Percentiles rank a stretch among this genome's conserved stretches.
Evolutionary conservation across 345 rosid species (phyloP).

Genomic region (Populus euphratica): DNA sequence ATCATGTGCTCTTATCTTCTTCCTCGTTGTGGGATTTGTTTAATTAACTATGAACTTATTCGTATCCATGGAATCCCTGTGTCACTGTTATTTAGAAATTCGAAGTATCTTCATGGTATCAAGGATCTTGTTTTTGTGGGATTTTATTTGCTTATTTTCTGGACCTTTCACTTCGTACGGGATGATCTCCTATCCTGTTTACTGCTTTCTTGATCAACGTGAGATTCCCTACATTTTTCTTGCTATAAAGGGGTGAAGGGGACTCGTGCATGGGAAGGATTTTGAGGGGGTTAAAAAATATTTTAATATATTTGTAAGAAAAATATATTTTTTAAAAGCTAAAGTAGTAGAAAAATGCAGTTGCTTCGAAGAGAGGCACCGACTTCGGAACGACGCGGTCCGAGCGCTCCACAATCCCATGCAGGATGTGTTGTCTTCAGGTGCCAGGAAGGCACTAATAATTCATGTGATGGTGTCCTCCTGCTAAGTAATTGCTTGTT

Average conservation of each 20-base stretch:
- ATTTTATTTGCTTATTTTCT: neutral
- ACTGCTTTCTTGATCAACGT: neutral
- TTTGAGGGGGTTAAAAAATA: too few relatives aligned
- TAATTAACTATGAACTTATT: neutral
- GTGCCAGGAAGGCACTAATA: neutral
- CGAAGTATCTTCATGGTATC: neutral
- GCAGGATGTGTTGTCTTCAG: neutral
- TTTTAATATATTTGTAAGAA: too few relatives aligned
- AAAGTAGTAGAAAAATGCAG: neutral
- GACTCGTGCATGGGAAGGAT: too few relatives aligned
- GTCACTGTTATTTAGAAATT: neutral
- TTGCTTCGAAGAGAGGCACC: neutral
- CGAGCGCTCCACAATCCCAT: too few relatives aligned
- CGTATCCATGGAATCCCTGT: neutral
- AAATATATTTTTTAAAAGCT: too few relatives aligned
- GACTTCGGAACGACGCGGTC: too few relatives aligned
- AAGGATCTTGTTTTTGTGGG: neutral
- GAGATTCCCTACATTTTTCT: neutral
- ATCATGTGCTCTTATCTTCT: slow-evolving; percentile 2
- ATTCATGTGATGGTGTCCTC: neutral
- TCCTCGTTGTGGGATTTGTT: neutral
- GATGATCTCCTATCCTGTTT: neutral
- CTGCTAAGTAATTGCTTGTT: too few relatives aligned
- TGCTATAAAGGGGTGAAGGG: too few relatives aligned
- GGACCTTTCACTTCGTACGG: neutral